phyloP scores from a whole-genome alignment of 305 asterid genomes.

The Caryopteris hybrid region DNA sequence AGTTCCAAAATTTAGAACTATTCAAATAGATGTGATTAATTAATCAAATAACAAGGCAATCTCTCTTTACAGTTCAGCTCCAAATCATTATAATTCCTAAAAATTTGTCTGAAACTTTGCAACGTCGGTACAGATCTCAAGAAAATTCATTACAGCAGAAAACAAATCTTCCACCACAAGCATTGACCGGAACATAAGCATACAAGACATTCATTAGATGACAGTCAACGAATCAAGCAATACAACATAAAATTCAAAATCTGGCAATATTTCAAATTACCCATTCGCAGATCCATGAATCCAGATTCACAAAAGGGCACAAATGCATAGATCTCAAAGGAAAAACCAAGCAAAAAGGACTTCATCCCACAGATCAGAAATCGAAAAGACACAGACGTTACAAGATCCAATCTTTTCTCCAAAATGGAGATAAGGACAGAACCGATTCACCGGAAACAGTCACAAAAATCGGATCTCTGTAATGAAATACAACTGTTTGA shows the following conservation, averaged over 20 bases:
- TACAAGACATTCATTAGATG: background rate
- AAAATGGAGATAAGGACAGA: background rate
- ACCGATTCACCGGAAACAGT: no score
- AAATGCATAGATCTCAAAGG: conserved; percentile 21
- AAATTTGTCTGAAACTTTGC: background rate
- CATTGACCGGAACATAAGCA: background rate
- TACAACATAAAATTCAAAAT: background rate
- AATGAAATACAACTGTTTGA: background rate
- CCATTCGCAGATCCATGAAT: conserved; percentile 29
- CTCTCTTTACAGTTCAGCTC: background rate
- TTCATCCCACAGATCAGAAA: conserved; percentile 16
- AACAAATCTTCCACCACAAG: background rate
- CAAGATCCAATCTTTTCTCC: conserved; percentile 16
- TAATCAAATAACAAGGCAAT: background rate
- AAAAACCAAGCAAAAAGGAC: background rate
- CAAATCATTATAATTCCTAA: background rate
- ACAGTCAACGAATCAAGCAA: background rate
- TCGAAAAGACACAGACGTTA: background rate
- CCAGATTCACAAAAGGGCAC: conserved; percentile 11
- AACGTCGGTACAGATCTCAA: conserved; percentile 12
- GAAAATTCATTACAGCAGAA: conserved; percentile 4
- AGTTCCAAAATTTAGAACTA: background rate
- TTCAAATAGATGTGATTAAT: background rate
- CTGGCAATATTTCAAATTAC: background rate
- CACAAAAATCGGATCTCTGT: background rate